Conservation (phyloP, 352 stramenopile species). For the Thraustochytrium striatum region DNA sequence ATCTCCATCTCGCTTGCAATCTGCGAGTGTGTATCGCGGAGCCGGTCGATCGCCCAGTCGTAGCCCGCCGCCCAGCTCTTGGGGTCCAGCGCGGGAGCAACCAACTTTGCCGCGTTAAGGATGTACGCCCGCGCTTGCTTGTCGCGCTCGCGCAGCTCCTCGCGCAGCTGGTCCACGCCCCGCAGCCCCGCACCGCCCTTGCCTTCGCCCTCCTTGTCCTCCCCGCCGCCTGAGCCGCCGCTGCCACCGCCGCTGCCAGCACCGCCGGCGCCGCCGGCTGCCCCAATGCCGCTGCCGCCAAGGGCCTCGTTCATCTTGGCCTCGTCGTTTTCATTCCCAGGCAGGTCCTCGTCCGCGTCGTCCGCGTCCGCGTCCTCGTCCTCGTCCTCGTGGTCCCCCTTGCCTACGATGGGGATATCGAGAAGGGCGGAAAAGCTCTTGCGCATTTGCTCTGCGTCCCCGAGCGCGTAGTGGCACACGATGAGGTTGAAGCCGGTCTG, state of each 20-base stretch:
- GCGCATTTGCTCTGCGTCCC: conserved; percentile 88
- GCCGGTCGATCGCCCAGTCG: conserved; percentile 84
- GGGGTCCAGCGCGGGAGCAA: conserved; percentile 82
- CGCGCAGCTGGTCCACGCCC: conserved; percentile 52
- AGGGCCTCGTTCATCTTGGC: conserved; percentile 46
- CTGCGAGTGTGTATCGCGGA: conserved; percentile 82
- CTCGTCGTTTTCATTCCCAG: conserved; percentile 54
- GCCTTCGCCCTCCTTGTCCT: conserved; percentile 31
- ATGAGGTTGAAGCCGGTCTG: conserved; percentile 94
- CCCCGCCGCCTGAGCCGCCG: not conserved
- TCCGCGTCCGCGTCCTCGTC: conserved; percentile 64
- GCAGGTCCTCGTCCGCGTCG: conserved; percentile 60
- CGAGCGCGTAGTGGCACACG: conserved; percentile 92
- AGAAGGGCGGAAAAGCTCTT: conserved; percentile 83
- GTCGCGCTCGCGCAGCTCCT: conserved; percentile 53
- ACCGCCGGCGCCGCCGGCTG: conserved; percentile 47
- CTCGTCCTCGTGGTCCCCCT: conserved; percentile 74
- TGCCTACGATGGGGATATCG: conserved; percentile 67
- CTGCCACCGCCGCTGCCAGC: not conserved
- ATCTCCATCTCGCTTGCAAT: conserved; percentile 83
- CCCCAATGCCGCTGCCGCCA: not conserved
- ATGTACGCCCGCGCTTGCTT: conserved; percentile 69
- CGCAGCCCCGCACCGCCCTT: conserved; percentile 32
- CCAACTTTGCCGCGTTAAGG: conserved; percentile 84
- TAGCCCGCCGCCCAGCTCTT: conserved; percentile 85